A percentile compares a stretch with the other conserved stretches of the same genome.
phyloP scores from a whole-genome alignment of 2,329 filamentous ascomycete genomes.

The Cadophora malorum region DNA sequence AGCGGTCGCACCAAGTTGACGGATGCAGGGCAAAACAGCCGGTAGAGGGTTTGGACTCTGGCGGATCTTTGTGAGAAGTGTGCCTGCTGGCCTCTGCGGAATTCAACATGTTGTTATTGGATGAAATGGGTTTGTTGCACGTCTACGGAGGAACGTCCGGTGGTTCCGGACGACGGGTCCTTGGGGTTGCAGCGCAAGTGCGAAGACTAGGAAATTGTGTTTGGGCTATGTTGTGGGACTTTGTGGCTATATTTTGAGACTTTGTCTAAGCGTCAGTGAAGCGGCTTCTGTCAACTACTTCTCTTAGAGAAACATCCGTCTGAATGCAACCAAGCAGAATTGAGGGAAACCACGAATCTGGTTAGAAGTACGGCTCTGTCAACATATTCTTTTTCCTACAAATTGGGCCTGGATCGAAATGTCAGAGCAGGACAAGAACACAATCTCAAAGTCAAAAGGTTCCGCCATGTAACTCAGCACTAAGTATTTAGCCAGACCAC shows the following conservation, averaged over 20 bases:
- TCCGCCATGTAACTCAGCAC: neutral
- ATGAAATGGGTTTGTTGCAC: neutral
- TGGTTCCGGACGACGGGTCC: neutral
- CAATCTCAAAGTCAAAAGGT: neutral
- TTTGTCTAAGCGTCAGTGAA: neutral
- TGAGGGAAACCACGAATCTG: too few relatives aligned
- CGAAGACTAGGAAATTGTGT: neutral
- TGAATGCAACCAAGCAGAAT: too few relatives aligned
- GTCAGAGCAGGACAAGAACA: neutral
- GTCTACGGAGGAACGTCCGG: slow-evolving; percentile 2
- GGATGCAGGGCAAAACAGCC: slow-evolving; percentile 5
- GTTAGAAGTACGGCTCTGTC: neutral
- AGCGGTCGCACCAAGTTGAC: slow-evolving; percentile 2
- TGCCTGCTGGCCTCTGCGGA: neutral
- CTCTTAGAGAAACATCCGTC: too few relatives aligned
- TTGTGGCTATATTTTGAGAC: too few relatives aligned
- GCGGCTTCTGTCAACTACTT: neutral
- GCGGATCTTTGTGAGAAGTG: neutral
- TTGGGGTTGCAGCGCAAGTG: neutral
- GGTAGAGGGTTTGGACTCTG: neutral
- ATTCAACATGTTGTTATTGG: neutral
- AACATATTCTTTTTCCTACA: neutral
- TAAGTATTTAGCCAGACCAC: neutral
- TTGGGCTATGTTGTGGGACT: neutral
- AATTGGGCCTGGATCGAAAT: neutral